Percentiles rank a stretch among this genome's conserved stretches.
Conservation (phyloP, 2,329 filamentous ascomycete genomes). For the Pyrenochaeta sp. region DNA sequence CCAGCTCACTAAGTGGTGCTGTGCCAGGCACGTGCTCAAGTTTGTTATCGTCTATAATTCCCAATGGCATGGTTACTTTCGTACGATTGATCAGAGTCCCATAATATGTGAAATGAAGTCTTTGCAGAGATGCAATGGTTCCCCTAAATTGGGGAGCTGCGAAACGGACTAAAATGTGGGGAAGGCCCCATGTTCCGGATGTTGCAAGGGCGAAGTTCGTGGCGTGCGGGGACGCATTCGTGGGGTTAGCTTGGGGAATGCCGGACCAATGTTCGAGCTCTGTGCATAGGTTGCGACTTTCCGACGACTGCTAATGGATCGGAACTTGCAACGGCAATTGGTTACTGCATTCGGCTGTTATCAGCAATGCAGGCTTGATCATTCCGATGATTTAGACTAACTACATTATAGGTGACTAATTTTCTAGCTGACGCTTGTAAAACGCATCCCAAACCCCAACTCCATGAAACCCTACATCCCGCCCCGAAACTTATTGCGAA, state of each 20-base stretch:
- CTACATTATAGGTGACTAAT: too few relatives aligned
- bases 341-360: too few relatives aligned
- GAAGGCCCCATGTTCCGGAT: constrained; percentile 5
- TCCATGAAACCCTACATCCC: too few relatives aligned
- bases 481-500: too few relatives aligned
- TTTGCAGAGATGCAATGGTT: neutral
- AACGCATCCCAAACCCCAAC: too few relatives aligned
- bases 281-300: too few relatives aligned
- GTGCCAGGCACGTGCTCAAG: constrained; percentile 36
- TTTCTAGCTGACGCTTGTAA: too few relatives aligned
- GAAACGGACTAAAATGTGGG: constrained; percentile 17
- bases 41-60: constrained; percentile 30
- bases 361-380: too few relatives aligned
- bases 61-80: constrained; percentile 30
- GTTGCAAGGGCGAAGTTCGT: constrained; percentile 8
- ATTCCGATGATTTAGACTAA: too few relatives aligned
- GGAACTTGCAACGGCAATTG: too few relatives aligned
- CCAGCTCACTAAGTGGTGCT: constrained; percentile 31
- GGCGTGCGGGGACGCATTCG: constrained; percentile 18
- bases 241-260: neutral
- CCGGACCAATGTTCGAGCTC: neutral
- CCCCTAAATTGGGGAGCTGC: neutral
- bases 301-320: too few relatives aligned
- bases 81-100: neutral
- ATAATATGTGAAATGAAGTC: neutral